Evolutionary conservation across 2,329 filamentous ascomycete species (phyloP).

Genomic region (Coleophoma cylindrospora): DNA sequence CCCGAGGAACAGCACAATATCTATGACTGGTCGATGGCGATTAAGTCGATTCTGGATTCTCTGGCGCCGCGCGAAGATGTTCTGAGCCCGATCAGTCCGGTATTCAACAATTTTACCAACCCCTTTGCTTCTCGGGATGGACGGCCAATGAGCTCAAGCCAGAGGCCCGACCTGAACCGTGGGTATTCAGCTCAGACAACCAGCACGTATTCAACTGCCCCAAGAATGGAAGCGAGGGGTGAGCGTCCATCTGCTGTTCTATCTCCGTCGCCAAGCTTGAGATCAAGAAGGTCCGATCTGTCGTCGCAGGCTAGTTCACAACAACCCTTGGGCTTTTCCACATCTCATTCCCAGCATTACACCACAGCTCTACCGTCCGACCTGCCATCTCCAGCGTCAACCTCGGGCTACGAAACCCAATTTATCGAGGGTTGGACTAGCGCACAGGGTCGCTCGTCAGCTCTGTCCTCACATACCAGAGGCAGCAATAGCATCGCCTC

Average conservation of each 20-base stretch:
- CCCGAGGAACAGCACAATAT: slow-evolving; percentile 48
- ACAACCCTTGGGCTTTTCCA: slow-evolving; percentile 43
- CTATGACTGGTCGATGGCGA: slow-evolving; percentile 49
- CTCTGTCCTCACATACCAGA: slow-evolving; percentile 48
- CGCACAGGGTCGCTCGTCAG: slow-evolving; percentile 53
- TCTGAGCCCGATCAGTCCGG: slow-evolving; percentile 20
- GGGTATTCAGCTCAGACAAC: slow-evolving; percentile 44
- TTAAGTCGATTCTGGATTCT: slow-evolving; percentile 30
- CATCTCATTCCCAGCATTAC: slow-evolving; percentile 39
- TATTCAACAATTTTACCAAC: slow-evolving; percentile 23
- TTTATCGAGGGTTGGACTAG: slow-evolving; percentile 57
- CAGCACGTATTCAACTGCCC: slow-evolving; percentile 32
- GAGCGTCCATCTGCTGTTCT: slow-evolving; percentile 43
- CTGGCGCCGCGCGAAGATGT: slow-evolving; percentile 14
- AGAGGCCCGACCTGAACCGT: slow-evolving; percentile 32
- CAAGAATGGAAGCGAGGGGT: slow-evolving; percentile 12
- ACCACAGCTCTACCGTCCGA: slow-evolving; percentile 47
- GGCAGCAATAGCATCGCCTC: slow-evolving; percentile 51
- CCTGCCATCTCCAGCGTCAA: slow-evolving; percentile 50
- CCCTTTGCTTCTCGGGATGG: slow-evolving; percentile 16
- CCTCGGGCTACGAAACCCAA: slow-evolving; percentile 47
- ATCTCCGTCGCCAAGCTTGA: slow-evolving; percentile 55
- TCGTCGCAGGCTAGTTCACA: slow-evolving; percentile 35
- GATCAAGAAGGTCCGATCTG: slow-evolving; percentile 57
- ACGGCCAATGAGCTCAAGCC: slow-evolving; percentile 7